Evolutionary conservation across 2,329 filamentous ascomycete species (phyloP).

Genomic region (Paecilomyces sp.): DNA sequence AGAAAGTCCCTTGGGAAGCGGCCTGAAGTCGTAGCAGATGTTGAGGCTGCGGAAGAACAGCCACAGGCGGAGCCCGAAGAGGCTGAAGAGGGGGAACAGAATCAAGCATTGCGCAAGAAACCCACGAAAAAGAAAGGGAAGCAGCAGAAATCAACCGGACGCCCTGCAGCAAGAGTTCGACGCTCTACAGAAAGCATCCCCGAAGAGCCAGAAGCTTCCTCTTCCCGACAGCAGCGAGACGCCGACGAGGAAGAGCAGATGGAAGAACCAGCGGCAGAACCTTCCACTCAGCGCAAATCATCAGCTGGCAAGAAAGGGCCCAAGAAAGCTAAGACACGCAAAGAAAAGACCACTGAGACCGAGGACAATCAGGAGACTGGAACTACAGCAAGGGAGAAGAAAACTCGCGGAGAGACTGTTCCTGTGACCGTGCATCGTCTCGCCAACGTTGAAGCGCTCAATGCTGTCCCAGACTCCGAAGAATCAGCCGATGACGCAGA

Average conservation of each 20-base stretch:
- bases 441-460: conserved; percentile 24
- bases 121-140: background rate
- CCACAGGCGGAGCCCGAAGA: background rate
- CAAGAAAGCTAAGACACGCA: conserved; percentile 3
- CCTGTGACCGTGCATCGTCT: conserved; percentile 36
- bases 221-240: conserved; percentile 5
- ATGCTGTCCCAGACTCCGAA: conserved; percentile 9
- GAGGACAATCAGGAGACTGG: conserved; percentile 2
- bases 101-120: background rate
- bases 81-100: background rate
- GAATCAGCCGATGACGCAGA: conserved; percentile 19
- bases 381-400: conserved; percentile 6
- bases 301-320: conserved; percentile 6
- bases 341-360: background rate
- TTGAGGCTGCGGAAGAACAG: background rate
- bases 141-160: conserved; percentile 1
- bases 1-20: background rate
- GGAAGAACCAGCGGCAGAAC: background rate
- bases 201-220: conserved; percentile 4
- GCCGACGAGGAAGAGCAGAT: background rate
- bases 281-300: conserved; percentile 3
- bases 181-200: background rate
- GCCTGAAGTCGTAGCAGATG: background rate
- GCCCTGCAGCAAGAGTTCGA: background rate
- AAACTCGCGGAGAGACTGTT: conserved; percentile 27